phyloP scores from a whole-genome alignment of 192 early-diverging fungal species.

The Umbelopsis sp. region DNA sequence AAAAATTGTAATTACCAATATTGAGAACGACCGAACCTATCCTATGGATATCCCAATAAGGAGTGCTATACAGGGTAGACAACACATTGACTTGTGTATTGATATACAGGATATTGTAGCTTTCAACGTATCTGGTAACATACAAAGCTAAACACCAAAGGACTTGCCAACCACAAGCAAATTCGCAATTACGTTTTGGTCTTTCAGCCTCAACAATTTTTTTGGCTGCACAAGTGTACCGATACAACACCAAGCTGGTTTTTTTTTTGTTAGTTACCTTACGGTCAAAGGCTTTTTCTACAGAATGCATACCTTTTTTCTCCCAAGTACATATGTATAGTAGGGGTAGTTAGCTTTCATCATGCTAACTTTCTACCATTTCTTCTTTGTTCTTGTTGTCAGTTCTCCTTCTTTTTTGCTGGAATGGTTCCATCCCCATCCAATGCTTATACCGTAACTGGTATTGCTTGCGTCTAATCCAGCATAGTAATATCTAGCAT shows the following conservation, averaged over 20 bases:
- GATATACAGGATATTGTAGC: slow-evolving; percentile 13
- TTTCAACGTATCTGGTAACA: slow-evolving; percentile 3
- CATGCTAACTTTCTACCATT: too few relatives aligned
- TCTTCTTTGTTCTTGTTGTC: too few relatives aligned
- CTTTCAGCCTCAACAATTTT: background rate
- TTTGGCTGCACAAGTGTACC: slow-evolving; percentile 4
- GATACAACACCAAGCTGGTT: background rate
- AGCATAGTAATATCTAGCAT: too few relatives aligned
- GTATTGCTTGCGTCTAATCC: too few relatives aligned
- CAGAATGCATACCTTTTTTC: background rate
- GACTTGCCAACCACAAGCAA: background rate
- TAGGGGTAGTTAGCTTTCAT: background rate
- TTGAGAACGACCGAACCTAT: slow-evolving; percentile 29
- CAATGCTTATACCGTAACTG: too few relatives aligned
- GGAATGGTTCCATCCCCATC: too few relatives aligned
- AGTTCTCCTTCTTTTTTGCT: too few relatives aligned
- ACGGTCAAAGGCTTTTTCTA: background rate
- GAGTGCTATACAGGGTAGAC: slow-evolving; percentile 24
- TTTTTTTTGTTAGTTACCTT: background rate
- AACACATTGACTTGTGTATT: slow-evolving; percentile 32
- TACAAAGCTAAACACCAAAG: background rate
- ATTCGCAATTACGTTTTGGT: too few relatives aligned
- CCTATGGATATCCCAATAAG: slow-evolving; percentile 38
- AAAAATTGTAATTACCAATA: slow-evolving; percentile 34
- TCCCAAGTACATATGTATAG: background rate